Evolutionary conservation across 129 eudicot genomes (phyloP).

Genomic region (Calendula officinalis): DNA sequence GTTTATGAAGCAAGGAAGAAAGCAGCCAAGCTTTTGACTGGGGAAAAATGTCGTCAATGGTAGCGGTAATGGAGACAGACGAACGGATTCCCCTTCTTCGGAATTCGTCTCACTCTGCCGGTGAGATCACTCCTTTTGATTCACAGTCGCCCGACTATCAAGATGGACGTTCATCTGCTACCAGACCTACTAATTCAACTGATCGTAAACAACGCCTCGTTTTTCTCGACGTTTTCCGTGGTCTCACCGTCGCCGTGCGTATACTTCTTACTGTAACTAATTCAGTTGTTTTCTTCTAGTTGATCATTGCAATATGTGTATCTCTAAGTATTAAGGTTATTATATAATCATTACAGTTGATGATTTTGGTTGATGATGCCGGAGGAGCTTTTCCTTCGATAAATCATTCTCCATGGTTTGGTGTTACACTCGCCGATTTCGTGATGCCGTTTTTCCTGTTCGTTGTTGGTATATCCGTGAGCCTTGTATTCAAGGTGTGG

Average conservation of each 20-base stretch:
- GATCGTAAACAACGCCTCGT: slow-evolving; percentile 55
- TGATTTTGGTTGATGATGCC: slow-evolving; percentile 94
- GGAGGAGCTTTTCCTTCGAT: slow-evolving; percentile 86
- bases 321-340: neutral
- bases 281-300: neutral
- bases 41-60: slow-evolving; percentile 40
- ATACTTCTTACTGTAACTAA: neutral
- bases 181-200: slow-evolving; percentile 14
- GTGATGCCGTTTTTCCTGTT: slow-evolving; percentile 94
- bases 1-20: slow-evolving; percentile 2
- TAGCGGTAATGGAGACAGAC: slow-evolving; percentile 40
- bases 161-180: slow-evolving; percentile 22
- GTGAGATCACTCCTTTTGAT: slow-evolving; percentile 29
- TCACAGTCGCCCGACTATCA: slow-evolving; percentile 31
- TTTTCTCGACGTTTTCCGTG: slow-evolving; percentile 90
- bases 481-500: slow-evolving; percentile 73
- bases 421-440: slow-evolving; percentile 88
- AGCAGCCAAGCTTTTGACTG: slow-evolving; percentile 16
- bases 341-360: slow-evolving; percentile 44
- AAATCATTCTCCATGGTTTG: slow-evolving; percentile 94
- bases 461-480: slow-evolving; percentile 72
- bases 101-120: slow-evolving; percentile 16
- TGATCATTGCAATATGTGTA: neutral
- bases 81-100: slow-evolving; percentile 52
- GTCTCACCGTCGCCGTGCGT: slow-evolving; percentile 68